Base-by-base conservation (phyloP, 129 eudicot genomes). In the Artemisia argyi region DNA sequence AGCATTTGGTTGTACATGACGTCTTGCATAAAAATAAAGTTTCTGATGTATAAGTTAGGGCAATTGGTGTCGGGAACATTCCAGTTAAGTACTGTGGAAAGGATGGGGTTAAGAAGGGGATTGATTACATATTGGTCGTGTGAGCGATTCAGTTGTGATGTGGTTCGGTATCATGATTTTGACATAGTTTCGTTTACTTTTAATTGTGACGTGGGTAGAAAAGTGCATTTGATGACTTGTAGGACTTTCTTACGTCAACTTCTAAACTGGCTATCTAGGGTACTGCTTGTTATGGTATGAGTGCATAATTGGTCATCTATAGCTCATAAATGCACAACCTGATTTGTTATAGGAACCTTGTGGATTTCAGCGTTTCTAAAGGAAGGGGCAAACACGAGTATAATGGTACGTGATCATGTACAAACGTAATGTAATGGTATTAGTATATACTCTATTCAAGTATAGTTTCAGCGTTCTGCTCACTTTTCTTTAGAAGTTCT, bases 71-170 rank as follows among this genome's bases (percentile, higher is more conserved):
- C 72, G 97, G 89, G 11, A 72, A 74, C 68, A 86, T 92, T 73
- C 77, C 85, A 52, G 82, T 90, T 72, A 83, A 86, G 75, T 72
- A 74, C 18, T 22, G n/a, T 52, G 82, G 80, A 76, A 79, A 73
- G 73, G 96, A 83, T 28, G 89, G 74, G 44, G 74, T 39, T 51
- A 62, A 76, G 8, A 74, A 78, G 26, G 84, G 76, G 26, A 82
- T 89, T 56, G 78, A 49, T 28, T 77, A 79, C 66, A 83, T 92
- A 66, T 92, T 96, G 97, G 89, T 89, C 60, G 97, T 89, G 54
- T 92, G 97, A 39, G 19, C 9, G 19, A 50, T 65, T 20, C 22
- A 20, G 22, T 20, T 20, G 22, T 20, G 22, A 20, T 20, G 22
- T 22, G 76, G 59, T 79, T 19, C 83, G 75, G 4, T 83, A 69